Evolutionary conservation across 495 filamentous ascomycete species (phyloP), one percentile per base, ranked within the genome.

Genomic region (Tuber borchii): DNA sequence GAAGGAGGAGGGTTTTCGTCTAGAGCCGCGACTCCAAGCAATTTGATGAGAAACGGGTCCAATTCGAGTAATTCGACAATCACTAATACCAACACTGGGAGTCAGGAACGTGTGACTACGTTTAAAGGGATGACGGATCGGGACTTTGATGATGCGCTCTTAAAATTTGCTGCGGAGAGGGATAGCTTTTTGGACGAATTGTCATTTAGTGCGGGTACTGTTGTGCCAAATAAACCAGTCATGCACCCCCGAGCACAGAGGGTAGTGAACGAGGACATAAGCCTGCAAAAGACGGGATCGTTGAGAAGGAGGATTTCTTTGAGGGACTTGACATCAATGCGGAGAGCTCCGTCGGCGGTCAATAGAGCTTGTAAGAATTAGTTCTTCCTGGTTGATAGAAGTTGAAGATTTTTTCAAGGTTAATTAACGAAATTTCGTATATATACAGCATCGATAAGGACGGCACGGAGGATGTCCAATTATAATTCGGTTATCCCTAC

Each of bases 401-500:
- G 81, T 79, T 44, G 42, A 74, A 56, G 51, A 61, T 76, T 76
- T 68, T 75, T 82, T 78, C 26, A 34, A 65, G 56, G 56, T 65
- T 34, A 65, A 65, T 65, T 65, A 70, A 34, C 75, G 73, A 48
- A 78, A 69, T 80, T 82, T 69, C 68, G 48, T 82, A 74, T 79
- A 80, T 76, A 83, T 83, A 73, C 83, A 96, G 94, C 93, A 82
- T 99, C 95, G 43, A 88, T 97, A 78, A 90, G 95, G 76, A 97
- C 93, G 2, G 91, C 94, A 39, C 93, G 90, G 86, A 87, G 95
- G 80, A 85, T 98, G 61, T 97, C 95, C 83, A 97, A 97, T 81
- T 99, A 99, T 83, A 98, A 99, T 83, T 97, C 95, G 2, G 95
- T 99, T 37, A 98, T 99, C 70, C 95, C 95, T 12, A 90, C 89